Percentiles rank a stretch among this genome's conserved stretches.
Evolutionary conservation across 192 early-diverging fungal species (phyloP).

Genomic region (Coemansia sp.): DNA sequence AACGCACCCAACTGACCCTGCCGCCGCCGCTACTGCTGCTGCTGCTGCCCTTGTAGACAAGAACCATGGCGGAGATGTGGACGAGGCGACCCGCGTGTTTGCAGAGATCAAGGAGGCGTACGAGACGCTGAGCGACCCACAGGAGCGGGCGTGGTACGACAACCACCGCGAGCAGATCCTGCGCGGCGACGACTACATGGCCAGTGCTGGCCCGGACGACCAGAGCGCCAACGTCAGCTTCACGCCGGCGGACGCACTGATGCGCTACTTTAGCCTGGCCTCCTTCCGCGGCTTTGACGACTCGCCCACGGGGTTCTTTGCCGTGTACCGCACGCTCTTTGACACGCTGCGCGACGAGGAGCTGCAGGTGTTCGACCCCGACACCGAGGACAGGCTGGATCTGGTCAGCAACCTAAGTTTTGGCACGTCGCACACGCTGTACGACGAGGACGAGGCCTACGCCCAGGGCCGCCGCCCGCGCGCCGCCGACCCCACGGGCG

Average conservation of each 20-base stretch:
- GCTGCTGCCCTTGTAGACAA: slow-evolving; percentile 65
- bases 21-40: background rate
- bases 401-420: slow-evolving; percentile 52
- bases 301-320: slow-evolving; percentile 66
- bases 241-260: slow-evolving; percentile 52
- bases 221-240: slow-evolving; percentile 42
- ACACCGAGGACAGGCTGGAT: slow-evolving; percentile 15
- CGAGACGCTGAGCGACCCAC: slow-evolving; percentile 84
- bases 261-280: slow-evolving; percentile 74
- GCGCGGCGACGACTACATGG: slow-evolving; percentile 58
- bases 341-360: slow-evolving; percentile 76
- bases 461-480: slow-evolving; percentile 6
- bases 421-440: slow-evolving; percentile 61
- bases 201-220: slow-evolving; percentile 14
- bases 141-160: slow-evolving; percentile 96
- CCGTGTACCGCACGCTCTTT: slow-evolving; percentile 77
- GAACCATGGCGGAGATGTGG: slow-evolving; percentile 71
- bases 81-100: slow-evolving; percentile 85
- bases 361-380: slow-evolving; percentile 17
- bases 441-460: slow-evolving; percentile 55
- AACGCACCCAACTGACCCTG: background rate
- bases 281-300: slow-evolving; percentile 71
- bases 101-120: slow-evolving; percentile 89
- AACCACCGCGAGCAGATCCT: slow-evolving; percentile 88
- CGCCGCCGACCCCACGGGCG: slow-evolving; percentile 7